A percentile compares a stretch with the other conserved stretches of the same genome.
phyloP scores from a whole-genome alignment of 192 early-diverging fungal species.

The Coemansia sp. region DNA sequence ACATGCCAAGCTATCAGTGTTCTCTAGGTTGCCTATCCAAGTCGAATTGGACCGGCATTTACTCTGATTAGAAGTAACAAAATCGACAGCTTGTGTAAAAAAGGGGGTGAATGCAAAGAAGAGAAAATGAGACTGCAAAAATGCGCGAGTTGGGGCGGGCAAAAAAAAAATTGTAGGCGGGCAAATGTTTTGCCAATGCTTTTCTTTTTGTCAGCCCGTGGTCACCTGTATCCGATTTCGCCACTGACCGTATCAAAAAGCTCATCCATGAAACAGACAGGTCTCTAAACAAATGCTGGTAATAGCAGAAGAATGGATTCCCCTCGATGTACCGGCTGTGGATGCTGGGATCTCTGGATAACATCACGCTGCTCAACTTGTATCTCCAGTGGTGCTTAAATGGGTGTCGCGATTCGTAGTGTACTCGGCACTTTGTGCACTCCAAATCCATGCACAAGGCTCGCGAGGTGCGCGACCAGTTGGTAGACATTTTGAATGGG shows the following conservation, averaged over 20 bases:
- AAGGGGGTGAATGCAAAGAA: not conserved
- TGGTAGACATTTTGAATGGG: conserved; percentile 87
- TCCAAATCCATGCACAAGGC: conserved; percentile 87
- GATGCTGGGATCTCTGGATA: no score
- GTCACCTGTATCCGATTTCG: no score
- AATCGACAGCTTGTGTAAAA: not conserved
- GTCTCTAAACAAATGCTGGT: no score
- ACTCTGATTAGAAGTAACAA: not conserved
- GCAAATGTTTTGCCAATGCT: no score
- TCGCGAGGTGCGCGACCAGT: conserved; percentile 94
- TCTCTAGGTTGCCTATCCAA: not conserved
- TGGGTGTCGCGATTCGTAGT: conserved; percentile 93
- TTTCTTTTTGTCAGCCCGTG: no score
- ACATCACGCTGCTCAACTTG: conserved; percentile 91
- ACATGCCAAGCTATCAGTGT: not conserved
- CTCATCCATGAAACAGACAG: no score
- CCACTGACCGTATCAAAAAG: no score
- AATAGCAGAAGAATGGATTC: no score
- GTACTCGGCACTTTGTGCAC: conserved; percentile 95
- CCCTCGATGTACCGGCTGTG: no score
- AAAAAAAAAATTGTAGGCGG: no score
- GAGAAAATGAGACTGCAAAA: not conserved
- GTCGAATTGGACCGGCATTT: not conserved
- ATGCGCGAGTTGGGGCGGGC: no score
- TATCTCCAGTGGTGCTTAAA: conserved; percentile 94